Conservation (phyloP, 1,139 yeast genomes). For the Entelexis sorbosivorans region DNA sequence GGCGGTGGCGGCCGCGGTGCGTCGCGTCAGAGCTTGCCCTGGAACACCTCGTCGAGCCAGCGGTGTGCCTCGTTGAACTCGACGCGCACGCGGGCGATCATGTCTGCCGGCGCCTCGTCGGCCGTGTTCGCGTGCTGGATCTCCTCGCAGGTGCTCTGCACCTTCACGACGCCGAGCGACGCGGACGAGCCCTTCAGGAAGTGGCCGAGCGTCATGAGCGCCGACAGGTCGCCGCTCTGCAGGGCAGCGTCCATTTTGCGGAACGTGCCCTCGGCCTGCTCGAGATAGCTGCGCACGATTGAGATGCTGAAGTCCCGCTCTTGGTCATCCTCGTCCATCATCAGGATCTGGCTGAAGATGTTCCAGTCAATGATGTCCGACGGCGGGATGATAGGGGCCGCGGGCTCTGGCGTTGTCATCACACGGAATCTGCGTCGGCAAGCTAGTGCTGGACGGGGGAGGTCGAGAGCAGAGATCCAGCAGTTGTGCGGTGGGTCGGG, state of each 20-base stretch:
- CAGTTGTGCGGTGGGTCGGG: too few species aligned
- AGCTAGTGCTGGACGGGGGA: neutral
- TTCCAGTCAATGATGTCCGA: constrained; percentile 72
- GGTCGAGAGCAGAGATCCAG: too few species aligned
- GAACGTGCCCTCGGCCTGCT: constrained; percentile 78
- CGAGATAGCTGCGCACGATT: constrained; percentile 71
- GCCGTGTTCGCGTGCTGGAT: constrained; percentile 60
- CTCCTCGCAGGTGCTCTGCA: constrained; percentile 80
- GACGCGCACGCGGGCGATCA: constrained; percentile 28
- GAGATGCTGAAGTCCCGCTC: constrained; percentile 67
- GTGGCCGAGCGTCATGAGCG: constrained; percentile 72
- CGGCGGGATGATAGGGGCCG: constrained; percentile 11
- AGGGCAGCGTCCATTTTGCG: constrained; percentile 55
- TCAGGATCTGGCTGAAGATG: constrained; percentile 74
- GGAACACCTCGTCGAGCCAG: constrained; percentile 25
- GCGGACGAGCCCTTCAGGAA: constrained; percentile 94
- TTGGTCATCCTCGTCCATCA: constrained; percentile 91
- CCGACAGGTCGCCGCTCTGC: constrained; percentile 39
- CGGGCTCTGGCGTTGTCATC: constrained; percentile 5
- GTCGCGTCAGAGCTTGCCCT: neutral
- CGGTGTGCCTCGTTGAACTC: constrained; percentile 31
- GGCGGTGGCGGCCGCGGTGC: too few species aligned
- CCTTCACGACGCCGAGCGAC: constrained; percentile 72
- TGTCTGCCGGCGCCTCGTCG: constrained; percentile 24
- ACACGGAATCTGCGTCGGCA: neutral